Evolutionary conservation across 2,329 filamentous ascomycete species (phyloP).

Genomic region (Fusarium euwallaceae): DNA sequence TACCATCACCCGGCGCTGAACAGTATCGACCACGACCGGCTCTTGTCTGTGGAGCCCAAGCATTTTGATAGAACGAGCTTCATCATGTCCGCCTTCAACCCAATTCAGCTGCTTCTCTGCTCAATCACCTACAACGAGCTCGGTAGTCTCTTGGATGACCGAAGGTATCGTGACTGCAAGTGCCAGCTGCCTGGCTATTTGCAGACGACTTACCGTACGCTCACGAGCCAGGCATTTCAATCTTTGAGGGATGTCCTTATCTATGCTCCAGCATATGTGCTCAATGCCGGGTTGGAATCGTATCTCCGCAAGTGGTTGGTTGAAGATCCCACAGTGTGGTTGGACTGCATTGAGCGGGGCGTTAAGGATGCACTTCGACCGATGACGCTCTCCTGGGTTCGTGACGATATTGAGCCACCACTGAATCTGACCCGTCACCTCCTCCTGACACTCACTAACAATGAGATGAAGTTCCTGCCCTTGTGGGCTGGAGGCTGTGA

Average conservation of each 20-base stretch:
- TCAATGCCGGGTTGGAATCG: conserved; percentile 18
- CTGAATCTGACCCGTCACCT: conserved; percentile 58
- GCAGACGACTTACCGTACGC: background rate
- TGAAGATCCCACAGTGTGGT: conserved; percentile 33
- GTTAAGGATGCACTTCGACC: conserved; percentile 40
- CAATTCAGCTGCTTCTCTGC: conserved; percentile 45
- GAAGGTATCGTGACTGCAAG: conserved; percentile 11
- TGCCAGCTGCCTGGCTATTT: conserved; percentile 3
- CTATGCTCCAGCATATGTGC: background rate
- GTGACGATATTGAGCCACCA: conserved; percentile 50
- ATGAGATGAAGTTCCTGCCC: conserved; percentile 73
- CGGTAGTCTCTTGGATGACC: conserved; percentile 23
- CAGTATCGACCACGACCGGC: conserved; percentile 52
- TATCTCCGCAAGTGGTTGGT: conserved; percentile 1
- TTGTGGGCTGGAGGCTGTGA: conserved; percentile 73
- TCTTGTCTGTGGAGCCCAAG: conserved; percentile 52
- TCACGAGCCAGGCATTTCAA: conserved; percentile 12
- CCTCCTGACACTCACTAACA: conserved; percentile 65
- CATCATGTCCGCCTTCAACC: conserved; percentile 31
- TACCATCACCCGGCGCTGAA: background rate
- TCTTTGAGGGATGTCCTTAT: conserved; percentile 28
- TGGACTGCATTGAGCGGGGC: conserved; percentile 38
- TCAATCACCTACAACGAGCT: conserved; percentile 54
- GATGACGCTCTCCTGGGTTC: conserved; percentile 43
- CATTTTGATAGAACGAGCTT: conserved; percentile 41